Evolutionary conservation across 257 asterid genomes (phyloP), one percentile per base, ranked within the genome.

Genomic region (Marsdenia floribunda): DNA sequence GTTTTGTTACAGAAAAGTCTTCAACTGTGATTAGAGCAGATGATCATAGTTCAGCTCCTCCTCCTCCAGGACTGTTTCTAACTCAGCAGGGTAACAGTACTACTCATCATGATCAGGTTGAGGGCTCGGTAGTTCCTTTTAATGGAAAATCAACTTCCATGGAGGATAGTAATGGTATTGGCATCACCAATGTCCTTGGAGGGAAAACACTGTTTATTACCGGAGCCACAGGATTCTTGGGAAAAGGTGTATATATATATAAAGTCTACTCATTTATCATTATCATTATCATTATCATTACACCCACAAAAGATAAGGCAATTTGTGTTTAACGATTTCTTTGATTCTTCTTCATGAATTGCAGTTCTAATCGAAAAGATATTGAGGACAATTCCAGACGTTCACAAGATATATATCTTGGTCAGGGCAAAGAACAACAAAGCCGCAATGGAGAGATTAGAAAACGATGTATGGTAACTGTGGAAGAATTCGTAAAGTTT

Each of bases 291-390:
- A 29, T 29, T 29, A 29, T 29, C 33, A 29, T 29, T 29, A 29
- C 33, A 29, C 33, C 33, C 33, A 29, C 33, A 29, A 29, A 29
- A 29, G 33, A 29, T 29, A 44, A 44, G 49, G 49, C 6, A 44
- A 44, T 69, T 69, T 19, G 49, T 54, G 4, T 72, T 52, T 14
- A 3, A 26, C 22, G 37, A 26, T 68, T 67, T 47, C 29, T 16
- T 6, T 66, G 60, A 29, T 40, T 29, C 38, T 16, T 29, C 59
- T 70, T 65, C 13, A 29, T 14, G 82, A 66, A 40, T 35, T 16
- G 64, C 94, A 93, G 98, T 93, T 83, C 93, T 93, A 64, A 83
- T 93, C 12, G 98, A 93, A 85, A 93, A 93, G 82, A 88, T 91
- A 79, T 82, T 93, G 65, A 70, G 98, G 82, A 88, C 93, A 66